Evolutionary conservation across 352 stramenopile genomes (phyloP).

Genomic region (Pythium pyrilobum): DNA sequence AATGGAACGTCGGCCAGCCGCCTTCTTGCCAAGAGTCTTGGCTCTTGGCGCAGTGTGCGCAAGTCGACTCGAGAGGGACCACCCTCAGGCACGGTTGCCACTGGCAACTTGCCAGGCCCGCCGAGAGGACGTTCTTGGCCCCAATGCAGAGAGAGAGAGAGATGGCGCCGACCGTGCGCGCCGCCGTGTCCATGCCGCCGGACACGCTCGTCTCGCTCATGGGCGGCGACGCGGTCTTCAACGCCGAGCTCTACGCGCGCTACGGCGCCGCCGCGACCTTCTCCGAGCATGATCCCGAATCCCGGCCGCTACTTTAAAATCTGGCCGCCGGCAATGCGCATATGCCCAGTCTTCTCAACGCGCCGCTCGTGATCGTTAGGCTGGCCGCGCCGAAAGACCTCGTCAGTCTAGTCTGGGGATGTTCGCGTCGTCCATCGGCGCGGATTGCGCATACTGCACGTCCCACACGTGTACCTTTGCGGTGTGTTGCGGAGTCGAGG

Average conservation of each 20-base stretch:
- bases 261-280: not conserved
- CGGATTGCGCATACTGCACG: conserved; percentile 2
- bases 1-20: too few species aligned
- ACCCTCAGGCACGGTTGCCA: too few species aligned
- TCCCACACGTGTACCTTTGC: conserved; percentile 2
- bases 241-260: conserved; percentile 2
- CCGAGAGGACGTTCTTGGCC: too few species aligned
- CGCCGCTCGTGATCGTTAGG: conserved; percentile 2
- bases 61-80: too few species aligned
- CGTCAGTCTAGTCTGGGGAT: conserved; percentile 1
- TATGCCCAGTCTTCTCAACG: conserved; percentile 8
- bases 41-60: too few species aligned
- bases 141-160: not conserved
- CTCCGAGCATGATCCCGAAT: not conserved
- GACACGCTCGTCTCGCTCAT: conserved; percentile 7
- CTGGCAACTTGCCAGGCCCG: too few species aligned
- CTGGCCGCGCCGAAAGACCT: not conserved
- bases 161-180: too few species aligned
- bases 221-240: not conserved
- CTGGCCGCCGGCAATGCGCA: conserved; percentile 5
- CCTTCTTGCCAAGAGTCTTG: too few species aligned
- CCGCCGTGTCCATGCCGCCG: not conserved
- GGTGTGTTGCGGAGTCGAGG: not conserved
- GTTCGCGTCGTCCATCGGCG: conserved; percentile 1
- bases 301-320: conserved; percentile 4